phyloP scores from a whole-genome alignment of 345 rosid genomes.

The Salix arbutifolia region DNA sequence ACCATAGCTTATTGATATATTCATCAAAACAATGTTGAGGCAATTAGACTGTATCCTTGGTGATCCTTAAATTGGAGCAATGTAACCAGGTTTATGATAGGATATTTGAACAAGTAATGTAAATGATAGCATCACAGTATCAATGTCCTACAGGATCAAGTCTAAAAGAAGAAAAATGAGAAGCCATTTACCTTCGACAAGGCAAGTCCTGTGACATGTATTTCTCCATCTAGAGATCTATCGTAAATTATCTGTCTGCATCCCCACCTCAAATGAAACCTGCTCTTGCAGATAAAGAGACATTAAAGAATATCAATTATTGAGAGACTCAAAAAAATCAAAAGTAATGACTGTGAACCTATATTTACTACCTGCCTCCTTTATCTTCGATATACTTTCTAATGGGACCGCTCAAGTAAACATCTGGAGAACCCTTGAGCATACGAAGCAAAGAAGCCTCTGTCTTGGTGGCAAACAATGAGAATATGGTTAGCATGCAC shows the following conservation, averaged over 20 bases:
- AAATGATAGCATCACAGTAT: not conserved
- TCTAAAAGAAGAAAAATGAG: not conserved
- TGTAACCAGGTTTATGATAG: not conserved
- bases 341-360: not conserved
- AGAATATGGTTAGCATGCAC: conserved; percentile 98
- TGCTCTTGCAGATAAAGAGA: conserved; percentile 36
- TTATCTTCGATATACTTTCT: conserved; percentile 75
- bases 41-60: not conserved
- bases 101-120: not conserved
- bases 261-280: conserved; percentile 99
- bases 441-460: conserved; percentile 96
- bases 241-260: conserved; percentile 83
- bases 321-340: not conserved
- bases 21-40: not conserved
- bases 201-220: conserved; percentile 74
- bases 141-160: conserved; percentile 1
- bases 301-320: not conserved
- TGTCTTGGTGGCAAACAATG: conserved; percentile 96
- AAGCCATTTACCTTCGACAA: conserved; percentile 66
- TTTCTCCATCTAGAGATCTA: conserved; percentile 57
- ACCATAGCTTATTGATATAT: not conserved
- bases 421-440: conserved; percentile 99
- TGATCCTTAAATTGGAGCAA: not conserved
- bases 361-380: conserved; percentile 74
- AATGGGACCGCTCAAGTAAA: conserved; percentile 88